These are phyloP conservation scores for Hypoxylon sp. DNA, from an alignment of 2,329 filamentous ascomycete genomes.

Conservation along the genomic window DNA sequence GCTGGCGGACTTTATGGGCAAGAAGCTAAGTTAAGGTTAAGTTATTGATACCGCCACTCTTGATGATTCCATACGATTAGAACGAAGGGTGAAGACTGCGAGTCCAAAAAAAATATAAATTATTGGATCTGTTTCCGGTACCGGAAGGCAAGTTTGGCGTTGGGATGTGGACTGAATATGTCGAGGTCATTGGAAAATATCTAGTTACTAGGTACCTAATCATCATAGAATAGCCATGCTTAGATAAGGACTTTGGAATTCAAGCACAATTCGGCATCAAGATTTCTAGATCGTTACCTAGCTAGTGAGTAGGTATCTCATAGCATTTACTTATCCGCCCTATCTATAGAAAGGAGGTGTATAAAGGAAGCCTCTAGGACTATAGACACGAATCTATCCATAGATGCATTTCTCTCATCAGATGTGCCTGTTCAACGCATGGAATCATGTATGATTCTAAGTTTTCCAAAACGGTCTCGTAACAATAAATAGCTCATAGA, in stretches of 20 bases:
- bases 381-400: not conserved
- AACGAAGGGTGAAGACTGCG: constrained; percentile 1
- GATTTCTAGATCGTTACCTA: not conserved
- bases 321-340: not conserved
- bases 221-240: constrained; percentile 21
- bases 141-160: constrained; percentile 37
- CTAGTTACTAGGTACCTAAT: constrained; percentile 3
- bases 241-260: not conserved
- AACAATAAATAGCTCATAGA: not conserved
- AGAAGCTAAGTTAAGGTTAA: constrained; percentile 56
- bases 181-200: constrained; percentile 5
- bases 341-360: too few relatives aligned
- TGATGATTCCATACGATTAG: not conserved
- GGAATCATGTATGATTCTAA: too few relatives aligned
- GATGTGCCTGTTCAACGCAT: not conserved
- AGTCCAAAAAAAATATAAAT: not conserved
- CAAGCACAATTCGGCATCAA: constrained; percentile 2
- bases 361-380: too few relatives aligned
- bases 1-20: constrained; percentile 72
- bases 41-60: not conserved
- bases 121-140: constrained; percentile 6
- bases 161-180: constrained; percentile 9
- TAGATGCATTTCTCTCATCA: not conserved
- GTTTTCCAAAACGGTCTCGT: too few relatives aligned
- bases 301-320: not conserved